phyloP scores from a whole-genome alignment of 768 basidiomycete genomes.

The button mushroom (Agaricus bisporus) region DNA sequence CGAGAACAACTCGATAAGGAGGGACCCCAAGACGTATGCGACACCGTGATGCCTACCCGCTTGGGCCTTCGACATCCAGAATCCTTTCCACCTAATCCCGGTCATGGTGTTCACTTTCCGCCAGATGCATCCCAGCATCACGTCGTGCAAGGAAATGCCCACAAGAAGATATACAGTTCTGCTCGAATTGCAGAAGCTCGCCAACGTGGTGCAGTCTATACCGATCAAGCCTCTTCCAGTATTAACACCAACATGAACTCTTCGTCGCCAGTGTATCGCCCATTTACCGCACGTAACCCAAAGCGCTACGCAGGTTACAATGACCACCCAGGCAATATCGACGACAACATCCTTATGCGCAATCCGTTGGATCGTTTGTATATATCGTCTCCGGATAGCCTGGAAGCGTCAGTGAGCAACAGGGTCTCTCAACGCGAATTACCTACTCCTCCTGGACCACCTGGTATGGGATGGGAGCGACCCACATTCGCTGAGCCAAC shows the following conservation, averaged over 20 bases:
- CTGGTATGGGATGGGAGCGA: not conserved
- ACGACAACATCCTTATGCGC: not conserved
- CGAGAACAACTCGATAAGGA: conserved; percentile 60
- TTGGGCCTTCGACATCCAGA: conserved; percentile 9
- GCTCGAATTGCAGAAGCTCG: not conserved
- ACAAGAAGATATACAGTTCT: not conserved
- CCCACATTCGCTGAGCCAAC: not conserved
- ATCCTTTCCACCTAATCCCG: not conserved
- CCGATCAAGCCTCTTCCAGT: conserved; percentile 1
- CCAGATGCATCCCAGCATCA: conserved; percentile 10
- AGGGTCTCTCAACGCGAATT: conserved; percentile 1
- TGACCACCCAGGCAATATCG: not conserved
- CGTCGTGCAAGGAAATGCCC: not conserved
- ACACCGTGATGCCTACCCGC: conserved; percentile 19
- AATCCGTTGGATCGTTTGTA: not conserved
- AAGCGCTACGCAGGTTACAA: not conserved
- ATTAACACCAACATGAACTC: not conserved
- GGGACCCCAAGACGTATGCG: not conserved
- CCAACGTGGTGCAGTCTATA: not conserved
- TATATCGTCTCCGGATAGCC: not conserved
- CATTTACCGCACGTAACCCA: not conserved
- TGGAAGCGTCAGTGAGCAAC: not conserved
- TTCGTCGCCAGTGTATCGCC: conserved; percentile 1
- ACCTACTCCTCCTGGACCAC: conserved; percentile 6
- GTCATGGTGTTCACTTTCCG: conserved; percentile 15